Conservation (phyloP, 108 stramenopile species). For the Nitzschia sp. region DNA sequence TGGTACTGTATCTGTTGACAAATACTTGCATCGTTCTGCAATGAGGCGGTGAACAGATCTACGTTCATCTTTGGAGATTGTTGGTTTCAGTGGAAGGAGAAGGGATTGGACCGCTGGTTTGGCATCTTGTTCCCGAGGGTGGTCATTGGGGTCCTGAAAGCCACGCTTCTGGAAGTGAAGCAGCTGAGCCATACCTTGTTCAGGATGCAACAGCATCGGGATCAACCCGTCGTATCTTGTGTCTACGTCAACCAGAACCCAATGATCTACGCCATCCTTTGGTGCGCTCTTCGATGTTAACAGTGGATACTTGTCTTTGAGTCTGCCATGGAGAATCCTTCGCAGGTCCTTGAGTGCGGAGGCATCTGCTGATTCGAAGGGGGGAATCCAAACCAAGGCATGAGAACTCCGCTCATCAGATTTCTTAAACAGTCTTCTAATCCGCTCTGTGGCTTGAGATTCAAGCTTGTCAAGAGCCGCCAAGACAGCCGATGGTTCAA, state of each 20-base stretch:
- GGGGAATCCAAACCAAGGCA: conserved; percentile 29
- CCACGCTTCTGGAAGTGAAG: conserved; percentile 29
- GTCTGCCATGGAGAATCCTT: conserved; percentile 33
- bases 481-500: background rate
- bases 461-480: conserved; percentile 3
- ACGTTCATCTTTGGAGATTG: conserved; percentile 51
- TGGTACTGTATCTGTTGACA: conserved; percentile 50
- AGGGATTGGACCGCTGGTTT: background rate
- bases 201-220: conserved; percentile 44
- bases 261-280: conserved; percentile 26
- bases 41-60: conserved; percentile 52
- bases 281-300: conserved; percentile 27
- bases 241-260: conserved; percentile 52
- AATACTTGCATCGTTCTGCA: conserved; percentile 44
- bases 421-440: background rate
- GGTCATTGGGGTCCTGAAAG: conserved; percentile 1
- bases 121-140: background rate
- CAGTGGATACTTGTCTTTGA: conserved; percentile 40
- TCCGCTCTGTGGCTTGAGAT: background rate
- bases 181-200: conserved; percentile 18
- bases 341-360: conserved; percentile 5
- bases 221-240: conserved; percentile 52
- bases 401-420: background rate
- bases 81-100: conserved; percentile 49
- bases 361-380: conserved; percentile 7